Conservation (phyloP, 108 stramenopile species). For the Mayamaea pseudoterrestris region DNA sequence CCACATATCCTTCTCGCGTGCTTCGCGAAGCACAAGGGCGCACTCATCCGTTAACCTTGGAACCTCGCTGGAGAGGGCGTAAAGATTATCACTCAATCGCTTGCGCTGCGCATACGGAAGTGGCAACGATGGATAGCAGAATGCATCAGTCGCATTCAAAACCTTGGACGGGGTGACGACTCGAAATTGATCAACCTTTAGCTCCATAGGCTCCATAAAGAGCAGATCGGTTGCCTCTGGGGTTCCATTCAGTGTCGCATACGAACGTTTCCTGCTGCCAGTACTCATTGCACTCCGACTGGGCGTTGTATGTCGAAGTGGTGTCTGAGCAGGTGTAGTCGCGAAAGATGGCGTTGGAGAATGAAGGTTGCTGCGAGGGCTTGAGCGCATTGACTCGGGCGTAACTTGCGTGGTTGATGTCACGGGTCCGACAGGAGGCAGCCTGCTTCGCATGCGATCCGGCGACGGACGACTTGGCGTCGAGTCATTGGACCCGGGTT, state of each 20-base stretch:
- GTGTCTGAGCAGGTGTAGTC: constrained; percentile 3
- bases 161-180: constrained; percentile 23
- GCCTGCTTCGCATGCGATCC: constrained; percentile 12
- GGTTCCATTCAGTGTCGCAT: no score
- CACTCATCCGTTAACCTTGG: constrained; percentile 58
- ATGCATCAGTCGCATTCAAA: constrained; percentile 20
- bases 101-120: constrained; percentile 66
- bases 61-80: constrained; percentile 54
- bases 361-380: constrained; percentile 3
- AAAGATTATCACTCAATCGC: constrained; percentile 61
- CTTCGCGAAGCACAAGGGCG: constrained; percentile 57
- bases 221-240: constrained; percentile 41
- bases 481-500: constrained; percentile 16
- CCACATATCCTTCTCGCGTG: constrained; percentile 56
- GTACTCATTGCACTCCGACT: constrained; percentile 3
- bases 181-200: constrained; percentile 56
- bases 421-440: constrained; percentile 10
- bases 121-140: constrained; percentile 50
- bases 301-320: background rate
- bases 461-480: constrained; percentile 32
- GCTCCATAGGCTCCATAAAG: constrained; percentile 50
- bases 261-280: no score
- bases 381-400: constrained; percentile 29
- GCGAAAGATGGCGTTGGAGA: background rate
- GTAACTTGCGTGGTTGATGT: constrained; percentile 33